Conservation (phyloP, 2,329 filamentous ascomycete species). For the Fusarium musae region DNA sequence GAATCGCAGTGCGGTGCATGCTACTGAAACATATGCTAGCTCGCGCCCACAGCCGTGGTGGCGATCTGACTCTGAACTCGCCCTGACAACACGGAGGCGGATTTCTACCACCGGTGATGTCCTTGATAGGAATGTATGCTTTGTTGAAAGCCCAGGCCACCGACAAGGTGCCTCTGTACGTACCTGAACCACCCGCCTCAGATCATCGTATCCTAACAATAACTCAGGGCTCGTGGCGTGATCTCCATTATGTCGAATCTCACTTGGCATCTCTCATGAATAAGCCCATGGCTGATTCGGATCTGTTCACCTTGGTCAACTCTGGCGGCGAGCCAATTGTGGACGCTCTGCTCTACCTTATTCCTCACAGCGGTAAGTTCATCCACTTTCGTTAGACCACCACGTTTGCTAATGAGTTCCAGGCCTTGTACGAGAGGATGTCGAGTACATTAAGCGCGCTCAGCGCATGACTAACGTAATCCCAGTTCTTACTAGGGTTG, state of each 20-base stretch:
- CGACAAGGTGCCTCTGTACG: constrained; percentile 64
- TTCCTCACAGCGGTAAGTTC: constrained; percentile 70
- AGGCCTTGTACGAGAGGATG: constrained; percentile 60
- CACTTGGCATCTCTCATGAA: constrained; percentile 46
- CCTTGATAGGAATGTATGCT: constrained; percentile 91
- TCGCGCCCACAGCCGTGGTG: constrained; percentile 88
- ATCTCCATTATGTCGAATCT: constrained; percentile 77
- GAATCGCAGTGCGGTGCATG: constrained; percentile 45
- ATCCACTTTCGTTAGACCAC: background rate
- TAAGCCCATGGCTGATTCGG: constrained; percentile 74
- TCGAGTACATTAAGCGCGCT: constrained; percentile 77
- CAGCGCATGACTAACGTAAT: constrained; percentile 84
- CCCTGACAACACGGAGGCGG: constrained; percentile 68
- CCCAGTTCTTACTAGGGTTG: constrained; percentile 81
- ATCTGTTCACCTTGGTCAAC: constrained; percentile 81
- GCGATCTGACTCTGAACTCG: constrained; percentile 83
- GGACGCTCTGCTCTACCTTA: constrained; percentile 85
- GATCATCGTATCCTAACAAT: constrained; percentile 49
- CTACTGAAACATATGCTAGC: constrained; percentile 80
- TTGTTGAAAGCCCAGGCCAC: constrained; percentile 84
- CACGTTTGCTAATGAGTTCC: constrained; percentile 23
- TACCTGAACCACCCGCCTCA: constrained; percentile 28
- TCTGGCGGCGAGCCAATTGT: constrained; percentile 86
- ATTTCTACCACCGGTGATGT: constrained; percentile 75
- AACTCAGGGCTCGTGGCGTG: constrained; percentile 67